A percentile compares a stretch with the other conserved stretches of the same genome.
phyloP scores from a whole-genome alignment of 2,329 filamentous ascomycete genomes.

The Phyllosticta ampelicida region DNA sequence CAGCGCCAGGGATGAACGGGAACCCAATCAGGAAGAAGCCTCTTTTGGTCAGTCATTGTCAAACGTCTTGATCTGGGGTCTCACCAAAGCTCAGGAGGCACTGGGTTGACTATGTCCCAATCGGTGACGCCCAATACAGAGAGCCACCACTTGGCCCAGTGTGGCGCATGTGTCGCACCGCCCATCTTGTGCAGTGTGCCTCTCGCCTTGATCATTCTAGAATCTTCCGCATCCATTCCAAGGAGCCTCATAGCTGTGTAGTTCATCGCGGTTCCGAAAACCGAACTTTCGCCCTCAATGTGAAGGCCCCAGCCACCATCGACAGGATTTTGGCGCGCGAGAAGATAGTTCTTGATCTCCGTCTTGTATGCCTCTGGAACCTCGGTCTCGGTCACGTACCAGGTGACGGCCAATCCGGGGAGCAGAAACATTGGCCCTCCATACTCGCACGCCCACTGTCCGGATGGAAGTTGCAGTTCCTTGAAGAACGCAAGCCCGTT shows the following conservation, averaged over 20 bases:
- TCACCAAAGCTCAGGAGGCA: slow-evolving; percentile 84
- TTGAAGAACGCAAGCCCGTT: slow-evolving; percentile 88
- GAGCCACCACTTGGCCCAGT: slow-evolving; percentile 98
- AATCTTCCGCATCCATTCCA: slow-evolving; percentile 73
- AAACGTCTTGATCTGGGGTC: slow-evolving; percentile 19
- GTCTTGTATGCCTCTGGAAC: slow-evolving; percentile 69
- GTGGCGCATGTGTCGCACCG: slow-evolving; percentile 71
- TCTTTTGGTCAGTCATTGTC: neutral
- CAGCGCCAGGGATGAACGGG: slow-evolving; percentile 86
- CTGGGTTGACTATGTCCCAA: slow-evolving; percentile 91
- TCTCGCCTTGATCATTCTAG: slow-evolving; percentile 75
- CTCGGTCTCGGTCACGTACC: slow-evolving; percentile 81
- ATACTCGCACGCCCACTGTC: slow-evolving; percentile 96
- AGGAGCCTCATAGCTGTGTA: slow-evolving; percentile 73
- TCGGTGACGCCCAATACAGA: slow-evolving; percentile 68
- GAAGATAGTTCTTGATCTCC: slow-evolving; percentile 88
- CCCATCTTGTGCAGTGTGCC: slow-evolving; percentile 74
- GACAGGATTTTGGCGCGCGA: slow-evolving; percentile 69
- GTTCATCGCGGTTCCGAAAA: slow-evolving; percentile 83
- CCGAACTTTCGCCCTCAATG: slow-evolving; percentile 84
- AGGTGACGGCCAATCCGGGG: slow-evolving; percentile 72
- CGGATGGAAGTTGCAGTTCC: slow-evolving; percentile 74
- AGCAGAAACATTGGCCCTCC: slow-evolving; percentile 95
- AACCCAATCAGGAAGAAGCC: slow-evolving; percentile 72
- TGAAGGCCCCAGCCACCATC: slow-evolving; percentile 98